These are phyloP conservation scores for Ophiostoma pallidulum DNA, from an alignment of 2,329 filamentous ascomycete species.

Conservation along the genomic window DNA sequence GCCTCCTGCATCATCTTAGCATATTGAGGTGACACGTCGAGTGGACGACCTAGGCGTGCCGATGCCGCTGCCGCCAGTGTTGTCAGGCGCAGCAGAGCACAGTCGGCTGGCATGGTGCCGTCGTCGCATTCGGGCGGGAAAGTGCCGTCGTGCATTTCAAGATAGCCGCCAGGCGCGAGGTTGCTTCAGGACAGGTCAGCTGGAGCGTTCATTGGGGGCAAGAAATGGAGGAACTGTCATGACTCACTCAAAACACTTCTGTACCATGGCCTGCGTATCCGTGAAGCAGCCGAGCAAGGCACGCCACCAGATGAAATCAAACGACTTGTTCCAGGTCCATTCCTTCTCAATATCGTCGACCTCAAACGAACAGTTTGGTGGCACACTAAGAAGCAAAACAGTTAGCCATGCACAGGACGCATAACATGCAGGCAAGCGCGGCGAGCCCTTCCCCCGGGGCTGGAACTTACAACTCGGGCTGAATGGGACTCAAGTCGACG, in stretches of 20 bases:
- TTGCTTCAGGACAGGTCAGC: constrained; percentile 6
- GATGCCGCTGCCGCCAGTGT: constrained; percentile 11
- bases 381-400: constrained; percentile 1
- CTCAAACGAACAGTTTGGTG: constrained; percentile 16
- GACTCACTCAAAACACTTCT: constrained; percentile 16
- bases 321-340: constrained; percentile 17
- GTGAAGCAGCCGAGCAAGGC: constrained; percentile 17
- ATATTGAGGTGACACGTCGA: constrained; percentile 16
- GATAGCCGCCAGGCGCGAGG: constrained; percentile 19
- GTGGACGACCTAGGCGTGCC: constrained; percentile 13
- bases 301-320: constrained; percentile 19
- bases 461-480: constrained; percentile 13
- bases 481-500: constrained; percentile 18
- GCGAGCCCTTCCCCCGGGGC: no score
- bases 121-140: constrained; percentile 17
- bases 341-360: constrained; percentile 19
- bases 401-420: not conserved
- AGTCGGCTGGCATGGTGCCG: constrained; percentile 14
- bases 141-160: constrained; percentile 18
- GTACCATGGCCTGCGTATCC: constrained; percentile 12
- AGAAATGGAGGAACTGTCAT: not conserved
- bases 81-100: constrained; percentile 6
- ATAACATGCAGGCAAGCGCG: not conserved
- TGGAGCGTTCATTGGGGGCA: not conserved
- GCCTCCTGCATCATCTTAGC: constrained; percentile 19